Evolutionary conservation across 805 yeast genomes (phyloP).

Genomic region (Wickerhamiella sergipiensis): DNA sequence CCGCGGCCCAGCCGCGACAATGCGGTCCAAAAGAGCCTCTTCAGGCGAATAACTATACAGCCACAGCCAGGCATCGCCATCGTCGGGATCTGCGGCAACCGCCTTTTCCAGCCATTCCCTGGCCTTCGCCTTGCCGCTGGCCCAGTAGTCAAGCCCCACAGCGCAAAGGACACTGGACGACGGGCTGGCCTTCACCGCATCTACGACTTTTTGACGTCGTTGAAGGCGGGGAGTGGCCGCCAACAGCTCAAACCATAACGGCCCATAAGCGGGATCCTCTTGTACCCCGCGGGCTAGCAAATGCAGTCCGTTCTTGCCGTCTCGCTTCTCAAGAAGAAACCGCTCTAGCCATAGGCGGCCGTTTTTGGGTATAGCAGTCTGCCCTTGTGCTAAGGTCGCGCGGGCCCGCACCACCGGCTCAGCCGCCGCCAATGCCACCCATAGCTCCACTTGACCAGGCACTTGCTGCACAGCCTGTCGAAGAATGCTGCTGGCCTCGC

Average conservation of each 20-base stretch:
- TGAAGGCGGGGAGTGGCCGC: constrained; percentile 30
- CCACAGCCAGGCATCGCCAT: constrained; percentile 75
- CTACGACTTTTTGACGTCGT: constrained; percentile 46
- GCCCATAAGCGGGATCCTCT: constrained; percentile 42
- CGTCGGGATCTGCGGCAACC: constrained; percentile 35
- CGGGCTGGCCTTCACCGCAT: constrained; percentile 55
- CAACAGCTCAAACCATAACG: constrained; percentile 55
- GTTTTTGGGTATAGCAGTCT: not conserved
- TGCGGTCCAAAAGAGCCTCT: not conserved
- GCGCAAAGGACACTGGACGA: constrained; percentile 42
- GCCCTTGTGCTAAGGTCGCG: not conserved
- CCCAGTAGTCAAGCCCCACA: constrained; percentile 57
- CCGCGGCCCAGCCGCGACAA: constrained; percentile 33
- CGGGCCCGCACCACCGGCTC: constrained; percentile 1
- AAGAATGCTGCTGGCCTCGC: constrained; percentile 29
- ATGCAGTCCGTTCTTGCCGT: constrained; percentile 35
- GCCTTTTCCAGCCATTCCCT: constrained; percentile 65
- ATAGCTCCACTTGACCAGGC: constrained; percentile 33
- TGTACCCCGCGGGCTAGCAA: constrained; percentile 46
- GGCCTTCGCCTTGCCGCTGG: constrained; percentile 53
- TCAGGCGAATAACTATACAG: constrained; percentile 24
- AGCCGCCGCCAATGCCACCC: constrained; percentile 43
- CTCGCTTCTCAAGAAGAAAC: constrained; percentile 41
- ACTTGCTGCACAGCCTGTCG: constrained; percentile 23
- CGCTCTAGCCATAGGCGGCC: constrained; percentile 39